phyloP scores from a whole-genome alignment of 2,329 filamentous ascomycete species.

The Fusarium brevicatenulatum region DNA sequence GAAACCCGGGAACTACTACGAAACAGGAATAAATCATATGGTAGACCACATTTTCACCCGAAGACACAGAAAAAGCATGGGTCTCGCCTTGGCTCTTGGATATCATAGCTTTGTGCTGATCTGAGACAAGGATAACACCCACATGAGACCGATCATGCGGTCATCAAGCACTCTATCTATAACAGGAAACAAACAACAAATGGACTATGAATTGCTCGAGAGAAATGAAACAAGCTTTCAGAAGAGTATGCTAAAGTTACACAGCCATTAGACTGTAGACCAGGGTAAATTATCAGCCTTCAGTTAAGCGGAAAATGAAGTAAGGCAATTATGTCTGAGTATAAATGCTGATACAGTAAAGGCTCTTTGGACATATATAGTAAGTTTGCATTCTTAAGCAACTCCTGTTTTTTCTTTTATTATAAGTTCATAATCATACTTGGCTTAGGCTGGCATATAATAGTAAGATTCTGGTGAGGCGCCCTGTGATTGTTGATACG shows the following conservation, averaged over 20 bases:
- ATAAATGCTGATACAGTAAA: neutral
- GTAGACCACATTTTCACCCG: neutral
- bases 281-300: neutral
- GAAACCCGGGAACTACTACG: neutral
- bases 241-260: neutral
- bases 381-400: neutral
- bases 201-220: neutral
- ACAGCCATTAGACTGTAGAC: neutral
- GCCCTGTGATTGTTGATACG: neutral
- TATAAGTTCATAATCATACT: neutral
- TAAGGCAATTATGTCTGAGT: neutral
- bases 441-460: neutral
- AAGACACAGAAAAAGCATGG: conserved; percentile 7
- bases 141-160: conserved; percentile 16
- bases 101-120: conserved; percentile 21
- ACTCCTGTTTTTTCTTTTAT: neutral
- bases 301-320: neutral
- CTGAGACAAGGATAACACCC: conserved; percentile 32
- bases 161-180: conserved; percentile 8
- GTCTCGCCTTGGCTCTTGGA: conserved; percentile 8
- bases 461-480: neutral
- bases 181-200: neutral
- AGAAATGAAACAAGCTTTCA: neutral
- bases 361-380: neutral
- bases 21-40: neutral